Evolutionary conservation across 1,284 basidiomycete species (phyloP).

Genomic region (Ustilago xerochloae): DNA sequence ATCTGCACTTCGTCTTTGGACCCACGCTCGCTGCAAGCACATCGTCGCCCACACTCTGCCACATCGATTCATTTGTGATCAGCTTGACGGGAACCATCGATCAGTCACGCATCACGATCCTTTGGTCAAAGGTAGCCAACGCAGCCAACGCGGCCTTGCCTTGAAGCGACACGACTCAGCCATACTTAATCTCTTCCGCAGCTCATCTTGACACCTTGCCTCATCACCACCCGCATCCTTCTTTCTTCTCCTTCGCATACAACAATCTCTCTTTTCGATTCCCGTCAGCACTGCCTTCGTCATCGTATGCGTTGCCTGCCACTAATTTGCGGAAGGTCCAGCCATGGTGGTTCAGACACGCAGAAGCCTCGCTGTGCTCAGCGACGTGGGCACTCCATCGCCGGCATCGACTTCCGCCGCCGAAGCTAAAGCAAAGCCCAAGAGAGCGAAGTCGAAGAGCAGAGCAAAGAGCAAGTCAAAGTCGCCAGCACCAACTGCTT

Average conservation of each 20-base stretch:
- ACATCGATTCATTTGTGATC: no score
- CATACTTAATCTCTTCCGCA: no score
- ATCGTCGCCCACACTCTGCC: background rate
- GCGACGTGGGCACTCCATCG: background rate
- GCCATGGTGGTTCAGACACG: constrained; percentile 25
- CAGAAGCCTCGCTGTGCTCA: constrained; percentile 9
- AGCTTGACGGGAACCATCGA: background rate
- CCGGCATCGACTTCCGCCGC: background rate
- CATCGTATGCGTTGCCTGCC: no score
- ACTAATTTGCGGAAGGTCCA: background rate
- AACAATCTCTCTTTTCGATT: background rate
- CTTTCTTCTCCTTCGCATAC: background rate
- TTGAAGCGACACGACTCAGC: background rate
- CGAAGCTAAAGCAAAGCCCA: background rate
- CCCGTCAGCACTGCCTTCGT: background rate
- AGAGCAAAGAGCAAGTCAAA: no score
- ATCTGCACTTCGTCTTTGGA: background rate
- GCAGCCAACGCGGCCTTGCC: no score
- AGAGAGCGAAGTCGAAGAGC: no score
- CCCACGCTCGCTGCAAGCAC: background rate
- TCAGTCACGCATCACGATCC: no score
- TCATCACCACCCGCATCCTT: background rate
- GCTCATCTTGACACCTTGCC: background rate
- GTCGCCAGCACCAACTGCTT: no score
- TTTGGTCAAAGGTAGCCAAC: no score